Evolutionary conservation across 129 eudicot species (phyloP), one percentile per base, ranked within the genome.

Genomic region (Arctium minus): DNA sequence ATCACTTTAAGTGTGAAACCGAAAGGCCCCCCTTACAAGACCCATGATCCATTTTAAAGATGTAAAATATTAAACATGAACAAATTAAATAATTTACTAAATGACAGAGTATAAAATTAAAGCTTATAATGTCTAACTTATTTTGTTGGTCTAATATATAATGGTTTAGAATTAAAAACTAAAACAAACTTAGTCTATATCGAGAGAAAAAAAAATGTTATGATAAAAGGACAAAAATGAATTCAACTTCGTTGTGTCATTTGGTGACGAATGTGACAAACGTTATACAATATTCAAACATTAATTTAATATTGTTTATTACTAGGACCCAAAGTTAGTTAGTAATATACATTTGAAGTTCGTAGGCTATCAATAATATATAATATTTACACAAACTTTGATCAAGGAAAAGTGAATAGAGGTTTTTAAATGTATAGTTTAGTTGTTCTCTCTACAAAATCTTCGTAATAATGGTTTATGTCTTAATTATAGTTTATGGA

Each of bases 221-320:
- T 60, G 68, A 60, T 60, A 65, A 78, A 67, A 70, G 70, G 83
- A 80, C 69, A 70, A 50, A 37, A 72, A 27, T 7, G n/a, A 18
- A 72, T 80, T 80, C 72, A 72, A 80, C 78, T 36, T 35, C 31
- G 71, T 72, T 80, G 60, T 69, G 76, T 69, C 82, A 79, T 30
- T 27, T 79, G 27, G 79, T 81, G 79, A 81, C 84, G 84, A 72
- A 80, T 53, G 71, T 80, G 72, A 72, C 62, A 72, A 80, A 50
- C 36, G 37, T 71, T 36, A 37, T 80, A 72, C 5, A 8, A 44
- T 79, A 79, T 68, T 69, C 35, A 48, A 71, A 48, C 27, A 53
- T 72, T 53, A 50, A 80, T 22, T 37, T 80, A 53, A 72, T 1
- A 9, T 53, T 35, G 15, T 35, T 80, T 73, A 72, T 17, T 60